Conservation (phyloP, 345 rosid genomes). For the Lepidium aucheri region DNA sequence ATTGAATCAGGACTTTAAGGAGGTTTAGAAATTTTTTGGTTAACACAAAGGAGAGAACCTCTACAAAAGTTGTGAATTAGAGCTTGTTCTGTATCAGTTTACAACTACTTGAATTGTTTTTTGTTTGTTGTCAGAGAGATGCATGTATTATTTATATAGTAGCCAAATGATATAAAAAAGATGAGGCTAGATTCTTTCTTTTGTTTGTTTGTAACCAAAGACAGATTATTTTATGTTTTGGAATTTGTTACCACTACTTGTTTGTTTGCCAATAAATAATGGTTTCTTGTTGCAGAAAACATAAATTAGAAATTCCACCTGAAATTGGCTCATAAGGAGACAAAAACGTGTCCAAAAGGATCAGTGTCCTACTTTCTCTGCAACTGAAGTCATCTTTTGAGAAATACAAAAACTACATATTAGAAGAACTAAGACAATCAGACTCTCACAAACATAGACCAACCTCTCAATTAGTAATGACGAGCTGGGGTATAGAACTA, state of each 20-base stretch:
- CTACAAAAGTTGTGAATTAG: not conserved
- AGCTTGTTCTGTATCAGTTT: slow-evolving; percentile 7
- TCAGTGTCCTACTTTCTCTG: no score
- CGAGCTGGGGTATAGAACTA: not conserved
- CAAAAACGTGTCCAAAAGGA: not conserved
- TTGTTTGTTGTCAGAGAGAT: not conserved
- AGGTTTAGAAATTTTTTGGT: not conserved
- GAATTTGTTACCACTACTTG: not conserved
- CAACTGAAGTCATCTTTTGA: not conserved
- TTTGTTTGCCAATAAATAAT: not conserved
- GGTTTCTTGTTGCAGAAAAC: not conserved
- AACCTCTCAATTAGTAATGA: not conserved
- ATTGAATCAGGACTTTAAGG: not conserved
- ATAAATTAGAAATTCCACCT: not conserved
- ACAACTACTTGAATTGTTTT: not conserved
- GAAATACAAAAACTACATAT: not conserved
- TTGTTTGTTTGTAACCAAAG: slow-evolving; percentile 5
- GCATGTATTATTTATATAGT: slow-evolving; percentile 3
- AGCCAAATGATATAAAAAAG: not conserved
- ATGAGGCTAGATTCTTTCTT: slow-evolving; percentile 1
- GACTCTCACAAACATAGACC: not conserved
- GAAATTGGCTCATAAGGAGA: not conserved
- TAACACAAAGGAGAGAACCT: not conserved
- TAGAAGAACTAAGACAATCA: not conserved
- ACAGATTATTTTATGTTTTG: not conserved